Percentiles rank a stretch among this genome's conserved stretches.
Conservation (phyloP, 495 filamentous ascomycete genomes). For the Hyphodiscus hymeniophilus region DNA sequence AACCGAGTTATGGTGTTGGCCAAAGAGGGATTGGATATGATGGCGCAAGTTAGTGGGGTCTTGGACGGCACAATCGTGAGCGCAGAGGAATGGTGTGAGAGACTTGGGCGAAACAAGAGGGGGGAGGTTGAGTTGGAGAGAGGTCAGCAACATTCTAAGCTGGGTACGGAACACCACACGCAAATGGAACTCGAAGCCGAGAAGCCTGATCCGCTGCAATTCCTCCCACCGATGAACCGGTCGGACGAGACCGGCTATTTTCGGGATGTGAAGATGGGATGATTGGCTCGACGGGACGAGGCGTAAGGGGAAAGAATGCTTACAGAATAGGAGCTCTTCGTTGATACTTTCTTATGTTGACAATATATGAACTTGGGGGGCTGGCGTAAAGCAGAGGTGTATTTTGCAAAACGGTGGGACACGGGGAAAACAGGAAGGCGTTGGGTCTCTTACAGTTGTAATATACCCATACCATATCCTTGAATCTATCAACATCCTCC, state of each 20-base stretch:
- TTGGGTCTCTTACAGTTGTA: no score
- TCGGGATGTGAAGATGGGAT: neutral
- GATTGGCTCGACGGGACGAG: no score
- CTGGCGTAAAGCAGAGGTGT: no score
- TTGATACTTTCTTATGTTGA: no score
- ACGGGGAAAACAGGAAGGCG: no score
- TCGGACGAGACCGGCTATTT: neutral
- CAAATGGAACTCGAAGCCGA: neutral
- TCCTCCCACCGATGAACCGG: neutral
- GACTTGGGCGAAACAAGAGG: conserved; percentile 51
- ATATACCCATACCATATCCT: no score
- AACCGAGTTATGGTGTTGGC: conserved; percentile 72
- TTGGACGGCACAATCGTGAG: conserved; percentile 77
- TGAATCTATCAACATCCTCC: no score
- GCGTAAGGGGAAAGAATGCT: no score
- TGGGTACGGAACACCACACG: neutral
- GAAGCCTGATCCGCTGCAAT: neutral
- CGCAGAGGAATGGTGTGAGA: conserved; percentile 81
- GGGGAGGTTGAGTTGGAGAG: conserved; percentile 14
- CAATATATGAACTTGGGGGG: no score
- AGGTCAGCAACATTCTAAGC: neutral
- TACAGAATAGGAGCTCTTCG: no score
- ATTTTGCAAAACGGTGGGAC: no score
- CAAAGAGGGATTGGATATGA: conserved; percentile 82
- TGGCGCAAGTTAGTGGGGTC: conserved; percentile 72